A percentile compares a stretch with the other conserved stretches of the same genome.
phyloP scores from a whole-genome alignment of 2,329 filamentous ascomycete species.

The Whalleya microplaca region DNA sequence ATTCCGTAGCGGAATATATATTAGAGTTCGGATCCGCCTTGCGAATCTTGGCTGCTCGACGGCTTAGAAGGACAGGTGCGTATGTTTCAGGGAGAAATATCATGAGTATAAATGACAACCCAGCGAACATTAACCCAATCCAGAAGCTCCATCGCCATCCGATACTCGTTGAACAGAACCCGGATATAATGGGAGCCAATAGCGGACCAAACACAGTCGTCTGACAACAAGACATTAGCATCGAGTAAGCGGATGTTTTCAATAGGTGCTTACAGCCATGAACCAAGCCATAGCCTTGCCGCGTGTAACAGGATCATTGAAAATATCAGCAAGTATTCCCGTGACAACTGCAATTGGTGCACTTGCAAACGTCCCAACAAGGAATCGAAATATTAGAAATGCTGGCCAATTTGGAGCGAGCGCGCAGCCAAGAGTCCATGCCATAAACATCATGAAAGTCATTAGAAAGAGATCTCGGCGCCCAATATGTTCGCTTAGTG shows the following conservation, averaged over 20 bases:
- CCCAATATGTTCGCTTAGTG: conserved; percentile 67
- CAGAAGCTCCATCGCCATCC: conserved; percentile 75
- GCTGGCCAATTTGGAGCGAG: conserved; percentile 56
- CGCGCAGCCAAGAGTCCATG: conserved; percentile 60
- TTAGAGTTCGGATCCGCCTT: conserved; percentile 54
- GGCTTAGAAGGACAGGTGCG: conserved; percentile 59
- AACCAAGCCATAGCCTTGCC: conserved; percentile 66
- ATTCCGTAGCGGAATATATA: conserved; percentile 64
- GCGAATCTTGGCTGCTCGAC: conserved; percentile 60
- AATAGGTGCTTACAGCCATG: conserved; percentile 57
- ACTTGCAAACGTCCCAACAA: conserved; percentile 57
- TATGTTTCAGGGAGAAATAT: conserved; percentile 69
- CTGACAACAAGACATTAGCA: conserved; percentile 36
- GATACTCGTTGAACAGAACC: conserved; percentile 60
- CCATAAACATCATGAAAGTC: conserved; percentile 52
- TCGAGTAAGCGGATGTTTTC: not conserved
- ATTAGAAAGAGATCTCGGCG: conserved; percentile 50
- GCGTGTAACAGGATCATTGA: conserved; percentile 56
- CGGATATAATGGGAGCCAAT: conserved; percentile 67
- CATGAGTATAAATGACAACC: conserved; percentile 60
- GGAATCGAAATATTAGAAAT: conserved; percentile 58
- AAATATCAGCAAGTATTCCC: conserved; percentile 70
- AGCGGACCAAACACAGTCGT: conserved; percentile 68
- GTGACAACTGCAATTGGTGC: conserved; percentile 65
- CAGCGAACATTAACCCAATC: conserved; percentile 71